Evolutionary conservation across 106 monocot species (phyloP).

Genomic region (Apostasia shenzhenica): DNA sequence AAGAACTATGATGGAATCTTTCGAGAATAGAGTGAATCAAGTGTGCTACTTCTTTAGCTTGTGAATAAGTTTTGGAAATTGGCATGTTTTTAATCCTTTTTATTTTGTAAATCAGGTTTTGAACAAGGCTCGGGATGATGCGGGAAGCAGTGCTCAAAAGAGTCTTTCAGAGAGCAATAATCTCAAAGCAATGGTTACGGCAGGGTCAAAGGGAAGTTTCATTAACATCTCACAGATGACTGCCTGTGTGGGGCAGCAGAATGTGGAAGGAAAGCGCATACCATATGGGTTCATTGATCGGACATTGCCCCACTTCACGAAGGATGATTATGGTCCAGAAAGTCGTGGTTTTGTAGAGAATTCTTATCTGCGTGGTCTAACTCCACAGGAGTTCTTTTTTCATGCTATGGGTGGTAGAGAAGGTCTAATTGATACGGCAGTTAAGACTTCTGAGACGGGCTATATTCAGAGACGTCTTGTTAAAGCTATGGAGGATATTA

Average conservation of each 20-base stretch:
- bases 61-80: not conserved
- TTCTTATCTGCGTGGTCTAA: conserved; percentile 90
- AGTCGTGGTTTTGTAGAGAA: conserved; percentile 99
- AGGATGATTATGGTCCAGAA: conserved; percentile 95
- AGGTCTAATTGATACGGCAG: conserved; percentile 98
- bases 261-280: conserved; percentile 99
- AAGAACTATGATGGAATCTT: conserved; percentile 94
- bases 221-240: conserved; percentile 99
- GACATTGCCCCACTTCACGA: conserved; percentile 92
- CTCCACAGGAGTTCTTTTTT: conserved; percentile 98
- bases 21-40: conserved; percentile 97
- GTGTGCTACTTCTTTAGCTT: conserved; percentile 13
- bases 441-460: conserved; percentile 98
- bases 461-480: conserved; percentile 96
- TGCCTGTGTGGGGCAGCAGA: conserved; percentile 99
- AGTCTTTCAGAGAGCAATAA: conserved; percentile 98
- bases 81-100: not conserved
- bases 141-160: conserved; percentile 94
- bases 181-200: conserved; percentile 97
- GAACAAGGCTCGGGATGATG: conserved; percentile 99
- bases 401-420: conserved; percentile 99
- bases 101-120: conserved; percentile 71
- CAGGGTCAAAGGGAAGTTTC: conserved; percentile 97
- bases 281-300: conserved; percentile 91
- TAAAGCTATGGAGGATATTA: conserved; percentile 99